Conservation (phyloP, 768 basidiomycete species). For the Amanita phalloides region DNA sequence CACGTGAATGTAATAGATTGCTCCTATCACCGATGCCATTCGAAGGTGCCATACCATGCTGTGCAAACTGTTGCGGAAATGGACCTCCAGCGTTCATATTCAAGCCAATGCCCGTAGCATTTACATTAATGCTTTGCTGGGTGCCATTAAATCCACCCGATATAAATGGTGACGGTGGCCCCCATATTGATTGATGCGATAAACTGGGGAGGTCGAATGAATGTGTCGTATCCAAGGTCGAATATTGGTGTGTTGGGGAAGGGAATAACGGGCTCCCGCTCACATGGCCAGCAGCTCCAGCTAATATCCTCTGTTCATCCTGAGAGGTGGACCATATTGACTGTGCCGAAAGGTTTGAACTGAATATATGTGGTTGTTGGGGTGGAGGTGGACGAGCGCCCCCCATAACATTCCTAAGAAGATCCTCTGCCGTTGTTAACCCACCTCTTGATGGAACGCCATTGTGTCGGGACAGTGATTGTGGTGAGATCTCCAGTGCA, state of each 20-base stretch:
- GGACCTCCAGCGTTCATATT: neutral
- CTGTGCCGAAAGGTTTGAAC: slow-evolving; percentile 34
- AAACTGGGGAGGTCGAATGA: slow-evolving; percentile 14
- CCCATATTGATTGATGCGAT: slow-evolving; percentile 27
- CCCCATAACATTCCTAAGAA: slow-evolving; percentile 45
- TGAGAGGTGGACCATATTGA: slow-evolving; percentile 62
- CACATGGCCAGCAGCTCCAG: slow-evolving; percentile 16
- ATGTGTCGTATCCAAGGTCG: slow-evolving; percentile 19
- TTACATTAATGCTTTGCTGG: slow-evolving; percentile 17
- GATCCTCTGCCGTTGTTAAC: slow-evolving; percentile 55
- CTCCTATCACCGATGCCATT: neutral
- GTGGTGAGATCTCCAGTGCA: slow-evolving; percentile 14
- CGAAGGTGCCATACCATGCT: slow-evolving; percentile 7
- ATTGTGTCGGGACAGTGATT: slow-evolving; percentile 21
- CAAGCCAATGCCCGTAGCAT: neutral
- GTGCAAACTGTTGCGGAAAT: slow-evolving; percentile 8
- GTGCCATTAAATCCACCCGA: slow-evolving; percentile 17
- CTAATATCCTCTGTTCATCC: slow-evolving; percentile 34
- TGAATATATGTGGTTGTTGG: slow-evolving; percentile 39
- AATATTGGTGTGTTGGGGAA: slow-evolving; percentile 5
- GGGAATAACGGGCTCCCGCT: slow-evolving; percentile 4
- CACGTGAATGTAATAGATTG: neutral
- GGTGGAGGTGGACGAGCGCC: slow-evolving; percentile 19
- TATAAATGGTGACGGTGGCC: slow-evolving; percentile 16
- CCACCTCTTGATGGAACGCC: slow-evolving; percentile 13